These are phyloP conservation scores for Gracilaria domingensis DNA, from an alignment of 23 red algal species.

Conservation along the genomic window DNA sequence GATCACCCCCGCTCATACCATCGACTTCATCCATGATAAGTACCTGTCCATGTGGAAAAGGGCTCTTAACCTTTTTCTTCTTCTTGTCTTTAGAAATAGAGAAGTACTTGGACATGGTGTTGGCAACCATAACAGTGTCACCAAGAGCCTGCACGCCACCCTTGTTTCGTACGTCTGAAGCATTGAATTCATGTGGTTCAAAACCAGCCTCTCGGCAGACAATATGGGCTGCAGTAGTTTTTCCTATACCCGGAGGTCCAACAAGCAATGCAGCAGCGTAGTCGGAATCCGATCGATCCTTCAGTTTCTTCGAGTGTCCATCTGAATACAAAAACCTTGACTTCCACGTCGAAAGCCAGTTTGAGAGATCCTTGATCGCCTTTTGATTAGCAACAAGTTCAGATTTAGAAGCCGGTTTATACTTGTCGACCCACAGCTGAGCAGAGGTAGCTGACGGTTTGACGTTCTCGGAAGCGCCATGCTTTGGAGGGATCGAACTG, in stretches of 20 bases:
- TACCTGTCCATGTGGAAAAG: constrained; percentile 74
- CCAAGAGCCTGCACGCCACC: constrained; percentile 59
- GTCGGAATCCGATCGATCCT: constrained; percentile 35
- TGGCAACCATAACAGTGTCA: constrained; percentile 62
- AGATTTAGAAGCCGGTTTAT: constrained; percentile 57
- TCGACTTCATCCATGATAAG: constrained; percentile 99
- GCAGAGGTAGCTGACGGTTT: background rate
- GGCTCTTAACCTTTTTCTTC: constrained; percentile 2
- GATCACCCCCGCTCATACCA: constrained; percentile 96
- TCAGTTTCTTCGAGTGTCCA: constrained; percentile 48
- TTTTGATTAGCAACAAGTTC: constrained; percentile 89
- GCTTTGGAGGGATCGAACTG: background rate
- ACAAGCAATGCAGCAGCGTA: constrained; percentile 76
- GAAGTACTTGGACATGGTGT: constrained; percentile 69
- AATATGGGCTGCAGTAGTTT: constrained; percentile 88
- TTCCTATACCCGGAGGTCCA: constrained; percentile 94
- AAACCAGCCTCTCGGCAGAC: constrained; percentile 76
- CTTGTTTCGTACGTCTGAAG: constrained; percentile 92
- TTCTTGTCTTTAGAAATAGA: constrained; percentile 4
- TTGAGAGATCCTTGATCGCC: constrained; percentile 70
- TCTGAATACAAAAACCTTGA: constrained; percentile 55
- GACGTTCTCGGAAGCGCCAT: background rate
- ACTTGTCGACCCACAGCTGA: constrained; percentile 94
- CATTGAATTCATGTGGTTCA: constrained; percentile 96
- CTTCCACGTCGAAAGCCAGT: constrained; percentile 77